Conservation (phyloP, 345 rosid genomes). For the Camelina laxa region DNA sequence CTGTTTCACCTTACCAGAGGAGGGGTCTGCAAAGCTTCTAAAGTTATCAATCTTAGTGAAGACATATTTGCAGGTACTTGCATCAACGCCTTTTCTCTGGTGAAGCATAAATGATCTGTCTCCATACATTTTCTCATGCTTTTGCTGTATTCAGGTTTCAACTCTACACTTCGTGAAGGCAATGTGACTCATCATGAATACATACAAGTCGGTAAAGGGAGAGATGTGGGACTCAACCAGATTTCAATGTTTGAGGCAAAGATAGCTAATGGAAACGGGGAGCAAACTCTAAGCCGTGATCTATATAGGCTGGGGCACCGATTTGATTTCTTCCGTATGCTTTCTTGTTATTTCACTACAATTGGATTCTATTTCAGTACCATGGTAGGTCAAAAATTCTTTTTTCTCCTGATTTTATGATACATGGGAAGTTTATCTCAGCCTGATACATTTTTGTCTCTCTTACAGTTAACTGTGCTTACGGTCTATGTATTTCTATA, state of each 20-base stretch:
- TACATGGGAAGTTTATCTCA: constrained; percentile 5
- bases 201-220: constrained; percentile 94
- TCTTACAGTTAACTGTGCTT: constrained; percentile 61
- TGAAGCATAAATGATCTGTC: constrained; percentile 18
- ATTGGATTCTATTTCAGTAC: constrained; percentile 92
- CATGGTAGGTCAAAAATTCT: constrained; percentile 53
- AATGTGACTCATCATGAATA: constrained; percentile 91
- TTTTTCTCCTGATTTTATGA: neutral
- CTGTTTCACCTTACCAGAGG: constrained; percentile 92
- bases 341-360: constrained; percentile 83
- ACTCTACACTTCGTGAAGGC: constrained; percentile 91
- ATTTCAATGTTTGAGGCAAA: constrained; percentile 95
- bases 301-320: constrained; percentile 82
- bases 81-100: constrained; percentile 39
- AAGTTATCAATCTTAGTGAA: constrained; percentile 85
- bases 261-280: constrained; percentile 89
- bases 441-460: constrained; percentile 12
- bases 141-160: constrained; percentile 59
- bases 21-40: constrained; percentile 91
- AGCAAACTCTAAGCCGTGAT: constrained; percentile 89
- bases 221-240: constrained; percentile 96
- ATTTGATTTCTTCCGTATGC: constrained; percentile 92
- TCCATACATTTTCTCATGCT: constrained; percentile 8
- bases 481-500: constrained; percentile 65
- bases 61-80: constrained; percentile 76